Conservation (phyloP, 2,329 filamentous ascomycete species). For the Trematosphaeria pertusa region DNA sequence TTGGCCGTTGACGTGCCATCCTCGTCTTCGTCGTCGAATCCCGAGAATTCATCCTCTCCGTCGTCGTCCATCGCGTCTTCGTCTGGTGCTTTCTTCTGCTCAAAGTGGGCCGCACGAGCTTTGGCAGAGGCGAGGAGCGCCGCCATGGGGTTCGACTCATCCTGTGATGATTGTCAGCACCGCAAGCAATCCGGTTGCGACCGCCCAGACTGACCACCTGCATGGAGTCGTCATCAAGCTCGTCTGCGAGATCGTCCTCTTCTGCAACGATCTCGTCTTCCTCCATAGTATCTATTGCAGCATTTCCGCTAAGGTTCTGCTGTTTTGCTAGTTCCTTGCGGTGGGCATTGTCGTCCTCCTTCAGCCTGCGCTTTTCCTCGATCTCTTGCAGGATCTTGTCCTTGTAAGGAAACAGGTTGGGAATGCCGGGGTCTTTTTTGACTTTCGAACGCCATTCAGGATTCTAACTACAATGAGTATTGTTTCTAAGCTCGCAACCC, state of each 20-base stretch:
- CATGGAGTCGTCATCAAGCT: constrained; percentile 61
- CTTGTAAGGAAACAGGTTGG: constrained; percentile 97
- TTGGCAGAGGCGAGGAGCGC: constrained; percentile 86
- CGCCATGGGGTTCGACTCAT: constrained; percentile 85
- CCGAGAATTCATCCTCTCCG: constrained; percentile 60
- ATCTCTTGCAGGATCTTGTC: constrained; percentile 94
- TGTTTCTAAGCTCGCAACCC: not conserved
- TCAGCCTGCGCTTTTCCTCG: constrained; percentile 82
- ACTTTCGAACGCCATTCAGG: constrained; percentile 94
- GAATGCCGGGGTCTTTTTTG: constrained; percentile 98
- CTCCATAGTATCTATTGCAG: constrained; percentile 42
- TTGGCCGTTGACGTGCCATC: constrained; percentile 36
- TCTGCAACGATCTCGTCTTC: constrained; percentile 56
- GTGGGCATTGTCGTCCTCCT: constrained; percentile 75
- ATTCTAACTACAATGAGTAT: constrained; percentile 63
- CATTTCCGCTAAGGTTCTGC: constrained; percentile 47
- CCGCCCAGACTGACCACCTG: constrained; percentile 58
- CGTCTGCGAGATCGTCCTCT: constrained; percentile 60
- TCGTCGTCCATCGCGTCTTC: constrained; percentile 66
- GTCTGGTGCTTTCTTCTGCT: constrained; percentile 67
- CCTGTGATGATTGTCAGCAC: too few species aligned
- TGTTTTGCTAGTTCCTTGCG: constrained; percentile 71
- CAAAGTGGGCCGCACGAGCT: constrained; percentile 78
- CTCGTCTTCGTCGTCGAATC: constrained; percentile 56
- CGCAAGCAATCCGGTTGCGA: too few species aligned